Percentiles rank a stretch among this genome's conserved stretches.
Evolutionary conservation across 805 yeast species (phyloP).

Genomic region (Torulaspora microellipsoides): DNA sequence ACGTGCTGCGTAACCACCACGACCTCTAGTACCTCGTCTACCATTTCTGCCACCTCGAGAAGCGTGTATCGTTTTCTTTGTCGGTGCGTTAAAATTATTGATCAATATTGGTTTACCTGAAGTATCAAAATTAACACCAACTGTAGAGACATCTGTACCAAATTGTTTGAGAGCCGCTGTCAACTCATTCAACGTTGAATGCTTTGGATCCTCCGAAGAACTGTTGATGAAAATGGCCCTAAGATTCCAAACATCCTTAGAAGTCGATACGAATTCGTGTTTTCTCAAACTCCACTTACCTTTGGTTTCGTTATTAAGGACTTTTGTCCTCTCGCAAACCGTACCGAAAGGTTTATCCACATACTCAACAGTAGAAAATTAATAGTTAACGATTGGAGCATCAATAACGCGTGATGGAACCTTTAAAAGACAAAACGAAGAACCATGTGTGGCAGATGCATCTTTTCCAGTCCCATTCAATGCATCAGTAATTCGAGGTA

Average conservation of each 20-base stretch:
- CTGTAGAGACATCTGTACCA: constrained; percentile 13
- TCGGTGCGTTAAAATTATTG: constrained; percentile 17
- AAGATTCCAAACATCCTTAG: constrained; percentile 9
- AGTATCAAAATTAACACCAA: constrained; percentile 19
- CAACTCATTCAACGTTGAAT: constrained; percentile 11
- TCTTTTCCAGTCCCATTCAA: constrained; percentile 8
- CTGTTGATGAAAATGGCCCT: constrained; percentile 19
- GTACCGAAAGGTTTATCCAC: constrained; percentile 18
- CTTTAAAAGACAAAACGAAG: constrained; percentile 14
- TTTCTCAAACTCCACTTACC: constrained; percentile 22
- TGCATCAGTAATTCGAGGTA: constrained; percentile 19
- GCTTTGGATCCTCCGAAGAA: constrained; percentile 12
- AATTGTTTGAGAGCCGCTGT: constrained; percentile 9
- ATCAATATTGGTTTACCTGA: constrained; percentile 16
- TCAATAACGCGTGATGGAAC: constrained; percentile 26
- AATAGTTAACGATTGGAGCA: constrained; percentile 22
- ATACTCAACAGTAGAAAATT: constrained; percentile 8
- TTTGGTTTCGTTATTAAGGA: constrained; percentile 14
- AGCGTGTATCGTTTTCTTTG: constrained; percentile 7
- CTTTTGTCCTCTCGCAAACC: constrained; percentile 1
- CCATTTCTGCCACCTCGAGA: constrained; percentile 18
- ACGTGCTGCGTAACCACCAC: constrained; percentile 6
- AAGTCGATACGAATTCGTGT: constrained; percentile 14
- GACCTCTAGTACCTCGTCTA: constrained; percentile 16
- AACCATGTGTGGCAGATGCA: constrained; percentile 8